Evolutionary conservation across 2,329 filamentous ascomycete genomes (phyloP).

Genomic region (Raffaelea ambrosiae): DNA sequence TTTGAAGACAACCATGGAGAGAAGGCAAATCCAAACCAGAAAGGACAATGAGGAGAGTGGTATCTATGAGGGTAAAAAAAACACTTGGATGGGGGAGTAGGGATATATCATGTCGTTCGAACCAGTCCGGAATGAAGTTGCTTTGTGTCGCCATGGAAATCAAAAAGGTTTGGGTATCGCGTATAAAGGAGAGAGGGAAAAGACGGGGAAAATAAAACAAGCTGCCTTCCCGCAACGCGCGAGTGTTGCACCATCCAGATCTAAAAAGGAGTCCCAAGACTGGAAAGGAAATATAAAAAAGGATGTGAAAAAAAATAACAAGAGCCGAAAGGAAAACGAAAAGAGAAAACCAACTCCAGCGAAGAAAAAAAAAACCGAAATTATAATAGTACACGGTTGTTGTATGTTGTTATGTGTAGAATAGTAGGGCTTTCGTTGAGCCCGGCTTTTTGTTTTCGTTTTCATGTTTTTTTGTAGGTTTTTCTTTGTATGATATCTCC

Average conservation of each 20-base stretch:
- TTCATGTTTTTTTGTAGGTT: not conserved
- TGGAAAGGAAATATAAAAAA: not conserved
- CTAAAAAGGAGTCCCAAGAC: not conserved
- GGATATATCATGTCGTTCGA: too few species aligned
- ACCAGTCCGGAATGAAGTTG: not conserved
- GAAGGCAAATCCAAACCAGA: constrained; percentile 1
- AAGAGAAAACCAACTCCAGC: too few species aligned
- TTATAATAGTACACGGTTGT: constrained; percentile 7
- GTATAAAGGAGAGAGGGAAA: too few species aligned
- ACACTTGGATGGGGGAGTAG: too few species aligned
- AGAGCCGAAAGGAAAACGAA: constrained; percentile 5
- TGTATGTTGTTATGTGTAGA: not conserved
- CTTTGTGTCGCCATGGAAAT: not conserved
- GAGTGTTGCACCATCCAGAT: not conserved
- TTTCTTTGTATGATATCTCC: not conserved
- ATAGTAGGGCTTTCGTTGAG: not conserved
- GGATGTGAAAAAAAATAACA: not conserved
- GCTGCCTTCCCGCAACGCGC: not conserved
- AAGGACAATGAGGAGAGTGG: too few species aligned
- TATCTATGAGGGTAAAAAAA: too few species aligned
- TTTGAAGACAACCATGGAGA: not conserved
- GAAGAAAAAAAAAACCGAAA: too few species aligned
- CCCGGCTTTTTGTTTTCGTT: constrained; percentile 2
- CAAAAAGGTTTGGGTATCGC: not conserved
- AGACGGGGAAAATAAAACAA: not conserved